Evolutionary conservation across 2,329 filamentous ascomycete genomes (phyloP), one percentile per base, ranked within the genome.

Genomic region (Aspergillus sp.): DNA sequence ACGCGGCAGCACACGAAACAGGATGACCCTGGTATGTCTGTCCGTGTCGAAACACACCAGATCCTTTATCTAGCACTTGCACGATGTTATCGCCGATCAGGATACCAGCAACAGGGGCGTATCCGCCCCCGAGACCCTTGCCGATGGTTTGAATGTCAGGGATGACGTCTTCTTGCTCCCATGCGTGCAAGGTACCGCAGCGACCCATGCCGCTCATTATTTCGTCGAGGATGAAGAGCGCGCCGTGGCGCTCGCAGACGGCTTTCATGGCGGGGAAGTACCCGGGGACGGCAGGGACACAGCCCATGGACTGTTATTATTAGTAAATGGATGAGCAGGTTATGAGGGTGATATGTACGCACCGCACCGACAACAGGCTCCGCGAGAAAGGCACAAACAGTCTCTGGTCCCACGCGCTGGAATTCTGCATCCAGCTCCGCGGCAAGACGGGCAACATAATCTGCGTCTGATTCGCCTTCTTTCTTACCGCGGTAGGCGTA

Each of bases 211-310:
- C 79, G 49, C 72, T 77, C 84, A 90, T 88, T 36, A 89, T 75
- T 59, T 91, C 88, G 56, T 93, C 88, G 0, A 91, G 67, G 37
- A 91, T 83, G n/a, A 93, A 71, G 0, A 93, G 75, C 0, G 83
- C 81, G 0, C 84, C 86, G 56, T 91, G 74, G 47, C 78, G 79
- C 41, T 84, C 76, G 60, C 88, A 93, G 1, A 93, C 70, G 2
- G 70, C 68, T 54, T 78, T 77, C 64, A 91, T 79, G 1, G 83
- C 85, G 40, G 72, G 67, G 39, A 90, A 80, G 52, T 93, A 93
- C 0, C 85, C 86, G 0, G 72, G 68, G 0, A 83, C 74, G 0
- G 83, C 71, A 1, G 82, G 76, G 1, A 88, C 81, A 54, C 83
- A 88, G 0, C 85, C 88, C 0, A 89, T 69, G 2, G 85, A 75